Percentiles rank a stretch among this genome's conserved stretches.
Evolutionary conservation across 2,329 filamentous ascomycete species (phyloP).

Genomic region (Diaporthe vaccinii): DNA sequence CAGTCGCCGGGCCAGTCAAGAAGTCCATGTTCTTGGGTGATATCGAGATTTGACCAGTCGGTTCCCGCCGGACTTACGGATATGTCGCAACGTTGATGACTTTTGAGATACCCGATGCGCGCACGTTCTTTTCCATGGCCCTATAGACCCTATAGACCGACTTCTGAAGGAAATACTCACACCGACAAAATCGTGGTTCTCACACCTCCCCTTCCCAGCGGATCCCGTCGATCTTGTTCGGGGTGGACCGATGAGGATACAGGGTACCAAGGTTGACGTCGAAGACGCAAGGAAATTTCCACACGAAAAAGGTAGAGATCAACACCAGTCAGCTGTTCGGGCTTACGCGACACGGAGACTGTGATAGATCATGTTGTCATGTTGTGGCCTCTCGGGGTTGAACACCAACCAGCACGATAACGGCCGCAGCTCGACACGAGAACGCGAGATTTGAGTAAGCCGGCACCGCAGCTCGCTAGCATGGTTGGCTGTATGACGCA

Average conservation of each 20-base stretch:
- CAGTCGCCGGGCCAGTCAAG: slow-evolving; percentile 26
- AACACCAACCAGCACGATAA: background rate
- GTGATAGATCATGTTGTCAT: slow-evolving; percentile 12
- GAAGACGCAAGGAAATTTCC: background rate
- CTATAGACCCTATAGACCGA: slow-evolving; percentile 23
- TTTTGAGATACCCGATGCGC: slow-evolving; percentile 12
- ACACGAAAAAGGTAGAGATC: slow-evolving; percentile 7
- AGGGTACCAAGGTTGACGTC: background rate
- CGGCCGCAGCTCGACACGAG: slow-evolving; percentile 5
- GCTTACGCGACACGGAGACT: slow-evolving; percentile 17
- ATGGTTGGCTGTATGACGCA: slow-evolving; percentile 20
- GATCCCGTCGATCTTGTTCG: slow-evolving; percentile 22
- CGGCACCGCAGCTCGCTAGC: slow-evolving; percentile 12
- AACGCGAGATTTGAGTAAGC: background rate
- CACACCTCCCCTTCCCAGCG: slow-evolving; percentile 7
- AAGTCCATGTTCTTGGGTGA: slow-evolving; percentile 32
- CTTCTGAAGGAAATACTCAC: background rate
- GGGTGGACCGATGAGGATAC: slow-evolving; percentile 21
- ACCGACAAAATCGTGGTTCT: slow-evolving; percentile 23
- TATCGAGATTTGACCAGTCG: background rate
- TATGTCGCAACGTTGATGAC: background rate
- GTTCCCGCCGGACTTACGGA: slow-evolving; percentile 16
- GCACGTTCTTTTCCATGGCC: background rate
- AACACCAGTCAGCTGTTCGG: slow-evolving; percentile 12
- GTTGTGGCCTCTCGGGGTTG: background rate